Evolutionary conservation across 2,329 filamentous ascomycete genomes (phyloP).

Genomic region (Colletotrichum acutatum): DNA sequence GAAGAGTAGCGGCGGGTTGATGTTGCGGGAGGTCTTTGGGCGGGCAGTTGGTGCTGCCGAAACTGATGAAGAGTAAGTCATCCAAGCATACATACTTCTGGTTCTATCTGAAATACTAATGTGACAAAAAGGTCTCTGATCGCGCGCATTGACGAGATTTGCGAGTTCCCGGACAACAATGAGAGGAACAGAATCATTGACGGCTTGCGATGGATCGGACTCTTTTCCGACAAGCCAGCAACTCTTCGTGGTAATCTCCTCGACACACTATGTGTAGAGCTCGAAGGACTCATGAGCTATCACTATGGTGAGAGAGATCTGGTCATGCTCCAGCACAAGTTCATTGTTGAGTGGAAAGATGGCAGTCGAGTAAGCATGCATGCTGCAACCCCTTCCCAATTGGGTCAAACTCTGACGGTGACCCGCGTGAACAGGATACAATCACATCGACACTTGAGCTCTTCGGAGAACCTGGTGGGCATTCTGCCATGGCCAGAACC

Average conservation of each 20-base stretch:
- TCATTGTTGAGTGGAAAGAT: slow-evolving; percentile 75
- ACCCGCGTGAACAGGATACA: slow-evolving; percentile 43
- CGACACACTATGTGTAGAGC: slow-evolving; percentile 77
- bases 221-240: slow-evolving; percentile 64
- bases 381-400: fast-evolving
- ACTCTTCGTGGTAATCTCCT: slow-evolving; percentile 72
- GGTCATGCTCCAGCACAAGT: slow-evolving; percentile 71
- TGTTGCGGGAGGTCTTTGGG: slow-evolving; percentile 76
- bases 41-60: slow-evolving; percentile 78
- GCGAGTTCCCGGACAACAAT: slow-evolving; percentile 67
- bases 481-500: slow-evolving; percentile 75
- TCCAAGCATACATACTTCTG: no score
- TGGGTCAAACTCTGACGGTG: neutral
- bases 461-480: slow-evolving; percentile 74
- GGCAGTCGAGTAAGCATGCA: slow-evolving; percentile 52
- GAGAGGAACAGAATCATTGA: slow-evolving; percentile 71
- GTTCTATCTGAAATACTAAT: neutral
- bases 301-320: slow-evolving; percentile 73
- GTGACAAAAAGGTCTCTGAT: slow-evolving; percentile 50
- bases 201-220: slow-evolving; percentile 72
- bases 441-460: slow-evolving; percentile 73
- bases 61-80: slow-evolving; percentile 68
- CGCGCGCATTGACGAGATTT: slow-evolving; percentile 70
- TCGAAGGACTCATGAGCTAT: slow-evolving; percentile 80
- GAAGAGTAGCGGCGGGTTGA: slow-evolving; percentile 88